A percentile compares a stretch with the other conserved stretches of the same genome.
Evolutionary conservation across 1,139 yeast species (phyloP).

Genomic region (Pneumocystis wakefieldiae): DNA sequence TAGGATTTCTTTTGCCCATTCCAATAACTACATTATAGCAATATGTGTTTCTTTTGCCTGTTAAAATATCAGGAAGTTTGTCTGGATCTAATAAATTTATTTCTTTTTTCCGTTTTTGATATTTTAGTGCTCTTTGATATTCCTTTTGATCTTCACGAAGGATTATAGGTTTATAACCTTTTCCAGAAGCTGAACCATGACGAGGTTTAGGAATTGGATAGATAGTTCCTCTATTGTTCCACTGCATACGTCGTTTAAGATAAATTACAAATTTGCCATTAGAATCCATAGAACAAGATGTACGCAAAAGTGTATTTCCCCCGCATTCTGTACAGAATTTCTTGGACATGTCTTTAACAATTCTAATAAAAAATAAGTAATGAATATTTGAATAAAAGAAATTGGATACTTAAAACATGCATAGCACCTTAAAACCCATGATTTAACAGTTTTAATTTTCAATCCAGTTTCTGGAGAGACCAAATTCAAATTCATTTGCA

Average conservation of each 20-base stretch:
- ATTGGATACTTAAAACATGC: slow-evolving; percentile 56
- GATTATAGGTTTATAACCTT: slow-evolving; percentile 10
- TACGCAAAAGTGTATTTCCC: slow-evolving; percentile 73
- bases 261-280: slow-evolving; percentile 85
- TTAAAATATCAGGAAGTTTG: slow-evolving; percentile 10
- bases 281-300: slow-evolving; percentile 64
- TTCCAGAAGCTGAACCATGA: slow-evolving; percentile 11
- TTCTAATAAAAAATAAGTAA: slow-evolving; percentile 38
- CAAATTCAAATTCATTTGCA: slow-evolving; percentile 76
- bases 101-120: slow-evolving; percentile 8
- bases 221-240: slow-evolving; percentile 80
- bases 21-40: slow-evolving; percentile 1
- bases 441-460: slow-evolving; percentile 71
- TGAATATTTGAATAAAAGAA: slow-evolving; percentile 23
- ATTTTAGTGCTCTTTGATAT: slow-evolving; percentile 49
- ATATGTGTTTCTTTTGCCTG: slow-evolving; percentile 7
- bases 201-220: slow-evolving; percentile 46
- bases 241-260: slow-evolving; percentile 77
- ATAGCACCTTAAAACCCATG: slow-evolving; percentile 90
- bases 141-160: slow-evolving; percentile 81
- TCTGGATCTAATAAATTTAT: slow-evolving; percentile 11
- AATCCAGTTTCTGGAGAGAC: slow-evolving; percentile 77
- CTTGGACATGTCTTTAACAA: slow-evolving; percentile 30
- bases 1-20: slow-evolving; percentile 7
- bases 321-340: slow-evolving; percentile 97